Evolutionary conservation across 208 protist species (phyloP).

Genomic region (Giardia duodenalis): DNA sequence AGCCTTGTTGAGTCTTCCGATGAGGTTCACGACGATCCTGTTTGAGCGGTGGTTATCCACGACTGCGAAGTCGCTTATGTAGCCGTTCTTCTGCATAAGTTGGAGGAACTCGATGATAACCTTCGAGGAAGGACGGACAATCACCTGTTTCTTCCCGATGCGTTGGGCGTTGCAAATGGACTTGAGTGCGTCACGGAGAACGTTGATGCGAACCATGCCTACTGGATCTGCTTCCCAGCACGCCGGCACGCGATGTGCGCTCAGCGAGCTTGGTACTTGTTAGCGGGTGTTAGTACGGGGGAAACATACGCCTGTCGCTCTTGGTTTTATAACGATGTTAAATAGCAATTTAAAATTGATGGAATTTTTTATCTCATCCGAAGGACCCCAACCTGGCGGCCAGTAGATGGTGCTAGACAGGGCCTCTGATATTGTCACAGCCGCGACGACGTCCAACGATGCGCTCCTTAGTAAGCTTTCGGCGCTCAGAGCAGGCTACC

Average conservation of each 20-base stretch:
- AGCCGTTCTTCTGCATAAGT: conserved; percentile 99
- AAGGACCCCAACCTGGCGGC: too few relatives aligned
- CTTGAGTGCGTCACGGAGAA: conserved; percentile 92
- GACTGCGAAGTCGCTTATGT: conserved; percentile 99
- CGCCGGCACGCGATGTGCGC: too few relatives aligned
- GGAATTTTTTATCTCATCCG: too few relatives aligned
- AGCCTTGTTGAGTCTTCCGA: conserved; percentile 99
- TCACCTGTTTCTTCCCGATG: conserved; percentile 94
- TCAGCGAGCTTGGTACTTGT: too few relatives aligned
- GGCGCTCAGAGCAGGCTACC: not conserved
- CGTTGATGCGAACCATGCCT: conserved; percentile 90
- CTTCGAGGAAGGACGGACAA: conserved; percentile 94
- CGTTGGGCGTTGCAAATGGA: conserved; percentile 94
- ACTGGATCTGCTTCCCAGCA: too few relatives aligned
- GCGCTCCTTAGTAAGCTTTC: not conserved
- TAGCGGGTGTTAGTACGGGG: too few relatives aligned
- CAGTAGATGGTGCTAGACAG: too few relatives aligned
- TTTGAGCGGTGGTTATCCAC: conserved; percentile 97
- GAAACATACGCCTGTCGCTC: too few relatives aligned
- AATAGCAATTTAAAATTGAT: too few relatives aligned
- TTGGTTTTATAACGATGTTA: too few relatives aligned
- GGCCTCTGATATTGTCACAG: too few relatives aligned
- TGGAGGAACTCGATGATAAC: conserved; percentile 97
- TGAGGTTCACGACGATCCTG: conserved; percentile 98
- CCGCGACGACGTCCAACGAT: not conserved